Conservation (phyloP, 2,329 filamentous ascomycete genomes). For the Penicillium sp. region DNA sequence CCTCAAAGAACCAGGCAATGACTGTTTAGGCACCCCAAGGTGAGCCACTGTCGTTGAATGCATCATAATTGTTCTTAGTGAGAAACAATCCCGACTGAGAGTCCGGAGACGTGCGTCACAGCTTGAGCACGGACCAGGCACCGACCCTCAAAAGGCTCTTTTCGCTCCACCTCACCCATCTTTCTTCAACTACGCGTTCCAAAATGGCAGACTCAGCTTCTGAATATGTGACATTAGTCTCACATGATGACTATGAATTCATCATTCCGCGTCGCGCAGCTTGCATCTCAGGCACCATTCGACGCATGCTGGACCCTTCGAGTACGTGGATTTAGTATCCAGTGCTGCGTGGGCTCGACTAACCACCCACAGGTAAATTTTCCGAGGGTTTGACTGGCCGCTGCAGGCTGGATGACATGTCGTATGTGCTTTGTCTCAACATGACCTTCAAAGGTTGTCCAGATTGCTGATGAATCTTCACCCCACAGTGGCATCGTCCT, state of each 20-base stretch:
- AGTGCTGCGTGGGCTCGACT: not conserved
- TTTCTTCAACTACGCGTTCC: conserved; percentile 9
- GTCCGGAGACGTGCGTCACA: conserved; percentile 7
- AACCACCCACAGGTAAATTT: conserved; percentile 55
- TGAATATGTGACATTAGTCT: conserved; percentile 66
- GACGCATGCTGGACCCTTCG: conserved; percentile 63
- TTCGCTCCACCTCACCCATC: conserved; percentile 4
- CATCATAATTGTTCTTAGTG: not conserved
- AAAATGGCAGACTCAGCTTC: conserved; percentile 26
- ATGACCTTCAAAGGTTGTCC: not conserved
- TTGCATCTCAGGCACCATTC: conserved; percentile 62
- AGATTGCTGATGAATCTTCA: conserved; percentile 3
- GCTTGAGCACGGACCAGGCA: conserved; percentile 14
- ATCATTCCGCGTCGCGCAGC: conserved; percentile 63
- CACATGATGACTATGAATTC: conserved; percentile 66
- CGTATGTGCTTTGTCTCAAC: conserved; percentile 43
- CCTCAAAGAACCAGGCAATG: not conserved
- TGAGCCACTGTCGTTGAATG: not conserved
- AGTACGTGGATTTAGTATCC: conserved; percentile 48
- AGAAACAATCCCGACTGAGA: not conserved
- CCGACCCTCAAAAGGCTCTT: conserved; percentile 7
- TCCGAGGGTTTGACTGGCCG: conserved; percentile 61
- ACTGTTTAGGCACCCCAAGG: not conserved
- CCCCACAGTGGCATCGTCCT: conserved; percentile 59
- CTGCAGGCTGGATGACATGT: conserved; percentile 62